A percentile compares a stretch with the other conserved stretches of the same genome.
Evolutionary conservation across 768 basidiomycete species (phyloP).

Genomic region (Boletus rubroflammeus): DNA sequence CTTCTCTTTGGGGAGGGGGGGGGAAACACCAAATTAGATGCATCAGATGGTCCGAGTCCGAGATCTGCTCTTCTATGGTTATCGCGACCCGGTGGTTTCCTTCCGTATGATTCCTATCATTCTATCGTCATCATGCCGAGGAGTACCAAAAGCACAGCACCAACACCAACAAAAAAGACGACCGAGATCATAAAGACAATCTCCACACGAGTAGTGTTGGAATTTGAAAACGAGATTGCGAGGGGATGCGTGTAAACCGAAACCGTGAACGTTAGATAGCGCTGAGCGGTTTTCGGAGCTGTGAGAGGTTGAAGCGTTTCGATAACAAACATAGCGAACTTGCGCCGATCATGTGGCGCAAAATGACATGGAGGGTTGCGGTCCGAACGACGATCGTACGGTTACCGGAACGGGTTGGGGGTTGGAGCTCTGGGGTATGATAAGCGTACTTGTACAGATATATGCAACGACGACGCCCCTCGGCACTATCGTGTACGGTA

Average conservation of each 20-base stretch:
- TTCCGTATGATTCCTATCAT: not conserved
- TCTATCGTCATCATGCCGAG: not conserved
- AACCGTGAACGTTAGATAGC: not conserved
- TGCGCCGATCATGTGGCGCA: too few relatives aligned
- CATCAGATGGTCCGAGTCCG: not conserved
- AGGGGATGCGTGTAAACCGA: not conserved
- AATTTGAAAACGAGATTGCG: not conserved
- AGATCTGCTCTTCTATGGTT: not conserved
- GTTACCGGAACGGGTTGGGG: not conserved
- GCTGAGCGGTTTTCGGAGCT: not conserved
- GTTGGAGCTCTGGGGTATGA: not conserved
- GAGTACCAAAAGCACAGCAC: not conserved
- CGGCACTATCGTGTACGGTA: not conserved
- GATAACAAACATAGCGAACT: not conserved
- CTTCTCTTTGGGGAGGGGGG: too few relatives aligned
- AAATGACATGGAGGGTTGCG: too few relatives aligned
- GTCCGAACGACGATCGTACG: not conserved
- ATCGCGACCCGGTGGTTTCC: not conserved
- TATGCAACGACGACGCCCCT: not conserved
- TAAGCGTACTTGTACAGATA: not conserved
- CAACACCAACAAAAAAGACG: too few relatives aligned
- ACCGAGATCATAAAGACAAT: not conserved
- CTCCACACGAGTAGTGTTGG: not conserved
- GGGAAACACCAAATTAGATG: too few relatives aligned
- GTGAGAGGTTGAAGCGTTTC: not conserved